Base-by-base conservation (phyloP, 306 rosid genomes). In the Prunus mume region DNA sequence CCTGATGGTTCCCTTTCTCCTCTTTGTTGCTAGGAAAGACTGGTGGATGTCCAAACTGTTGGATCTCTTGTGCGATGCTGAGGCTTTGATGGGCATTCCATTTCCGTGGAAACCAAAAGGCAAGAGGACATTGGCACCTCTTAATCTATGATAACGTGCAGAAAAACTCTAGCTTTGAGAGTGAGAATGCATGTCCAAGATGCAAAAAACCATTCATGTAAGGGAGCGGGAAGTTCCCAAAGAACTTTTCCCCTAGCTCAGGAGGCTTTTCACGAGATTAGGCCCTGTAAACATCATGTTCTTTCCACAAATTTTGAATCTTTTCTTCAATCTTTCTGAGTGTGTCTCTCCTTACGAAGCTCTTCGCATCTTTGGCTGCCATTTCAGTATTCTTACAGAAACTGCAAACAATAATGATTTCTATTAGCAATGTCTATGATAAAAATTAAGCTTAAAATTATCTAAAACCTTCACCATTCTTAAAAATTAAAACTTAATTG, bases 11-110 rank as follows among this genome's bases (percentile, higher is more conserved):
- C 49, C 20, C 85, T 56, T 78, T 71, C 61, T 86, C 91, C 38
- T 84, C 93, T 0, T 6, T 73, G 51, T 78, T 82, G n/a, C 38
- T 32, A 32, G 93, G 90, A 76, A 94, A 94, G 49, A 86, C 86
- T 0, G 96, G 98, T 0, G 96, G 96, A 47, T 90, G 66, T 12
- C 97, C 98, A 73, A 90, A 91, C 47, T 76, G 72, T 14, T 86
- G 82, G 46, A 94, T 88, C 83, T 94, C 98, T 55, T 96, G 81
- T 2, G 88, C 87, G 45, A 94, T 88, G 98, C 97, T 0, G 97
- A 90, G 50, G 98, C 98, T 75, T 94, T 94, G 81, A 94, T 92
- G 0, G 98, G 98, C 98, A 94, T 90, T 65, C 98, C 98, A 0
- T 97, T 94, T 89, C 98, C 90, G 68, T 94, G 98, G 71, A 95